Percentiles rank a stretch among this genome's conserved stretches.
phyloP scores from a whole-genome alignment of 2,329 filamentous ascomycete species.

The Nemania abortiva region DNA sequence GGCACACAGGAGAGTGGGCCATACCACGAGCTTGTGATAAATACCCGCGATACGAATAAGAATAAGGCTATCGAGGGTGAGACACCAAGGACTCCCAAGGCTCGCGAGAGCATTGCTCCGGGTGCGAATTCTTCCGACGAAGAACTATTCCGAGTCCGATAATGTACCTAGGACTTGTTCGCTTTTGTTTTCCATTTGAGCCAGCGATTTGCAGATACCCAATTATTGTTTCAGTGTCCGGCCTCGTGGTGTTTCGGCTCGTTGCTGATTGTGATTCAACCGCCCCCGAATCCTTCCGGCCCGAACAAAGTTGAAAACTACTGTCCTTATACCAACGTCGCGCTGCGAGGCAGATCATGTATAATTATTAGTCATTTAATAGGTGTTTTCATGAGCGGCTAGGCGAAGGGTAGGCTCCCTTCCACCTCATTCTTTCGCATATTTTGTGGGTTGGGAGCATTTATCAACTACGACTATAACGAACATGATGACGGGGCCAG shows the following conservation, averaged over 20 bases:
- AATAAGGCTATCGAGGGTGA: neutral
- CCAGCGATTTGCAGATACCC: conserved; percentile 26
- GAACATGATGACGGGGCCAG: neutral
- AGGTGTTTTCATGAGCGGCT: neutral
- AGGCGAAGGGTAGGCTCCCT: neutral
- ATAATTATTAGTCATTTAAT: conserved; percentile 1
- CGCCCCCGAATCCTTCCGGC: neutral
- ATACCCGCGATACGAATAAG: conserved; percentile 25
- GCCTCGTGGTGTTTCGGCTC: conserved; percentile 2
- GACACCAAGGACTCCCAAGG: conserved; percentile 1
- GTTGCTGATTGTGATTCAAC: conserved; percentile 4
- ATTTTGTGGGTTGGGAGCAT: neutral
- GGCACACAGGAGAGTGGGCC: conserved; percentile 32
- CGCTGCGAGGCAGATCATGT: conserved; percentile 7
- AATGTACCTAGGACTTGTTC: conserved; percentile 1
- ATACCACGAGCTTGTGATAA: conserved; percentile 35
- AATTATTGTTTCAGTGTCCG: conserved; percentile 16
- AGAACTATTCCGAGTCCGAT: conserved; percentile 33
- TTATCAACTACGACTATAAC: neutral
- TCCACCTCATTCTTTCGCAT: conserved; percentile 2
- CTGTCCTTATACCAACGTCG: neutral
- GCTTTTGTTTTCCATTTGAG: conserved; percentile 6
- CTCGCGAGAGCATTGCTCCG: neutral
- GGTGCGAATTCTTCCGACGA: conserved; percentile 31
- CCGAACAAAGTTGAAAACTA: neutral